phyloP scores from a whole-genome alignment of 2,329 filamentous ascomycete species.

The Albifimbria verrucaria region DNA sequence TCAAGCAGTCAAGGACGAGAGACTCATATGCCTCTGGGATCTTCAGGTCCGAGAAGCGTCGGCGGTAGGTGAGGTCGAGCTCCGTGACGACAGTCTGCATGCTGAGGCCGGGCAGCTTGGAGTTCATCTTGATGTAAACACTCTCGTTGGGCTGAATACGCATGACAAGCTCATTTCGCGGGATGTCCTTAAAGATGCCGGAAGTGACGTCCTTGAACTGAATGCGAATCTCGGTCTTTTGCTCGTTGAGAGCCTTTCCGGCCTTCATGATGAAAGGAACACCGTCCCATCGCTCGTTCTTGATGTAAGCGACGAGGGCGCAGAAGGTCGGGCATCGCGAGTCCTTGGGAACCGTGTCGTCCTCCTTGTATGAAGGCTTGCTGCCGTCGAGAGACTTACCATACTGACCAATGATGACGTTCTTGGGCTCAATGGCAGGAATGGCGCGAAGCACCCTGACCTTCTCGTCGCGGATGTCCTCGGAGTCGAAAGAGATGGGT shows the following conservation, averaged over 20 bases:
- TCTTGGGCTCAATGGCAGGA: constrained; percentile 94
- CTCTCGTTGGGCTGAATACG: constrained; percentile 99
- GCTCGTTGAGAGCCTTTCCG: constrained; percentile 97
- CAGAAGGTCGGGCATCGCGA: constrained; percentile 98
- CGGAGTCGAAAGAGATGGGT: constrained; percentile 94
- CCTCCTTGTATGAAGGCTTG: constrained; percentile 98
- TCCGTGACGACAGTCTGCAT: constrained; percentile 99
- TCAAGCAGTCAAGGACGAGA: constrained; percentile 92
- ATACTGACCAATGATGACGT: constrained; percentile 99
- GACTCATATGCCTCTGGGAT: constrained; percentile 99
- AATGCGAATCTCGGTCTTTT: constrained; percentile 98
- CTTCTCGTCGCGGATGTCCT: constrained; percentile 98
- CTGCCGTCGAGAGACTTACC: constrained; percentile 92
- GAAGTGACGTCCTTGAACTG: constrained; percentile 99
- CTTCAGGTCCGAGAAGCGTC: constrained; percentile 98
- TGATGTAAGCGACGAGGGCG: constrained; percentile 95
- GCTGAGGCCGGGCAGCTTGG: constrained; percentile 93
- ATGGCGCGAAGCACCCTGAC: constrained; percentile 93
- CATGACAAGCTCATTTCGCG: constrained; percentile 97
- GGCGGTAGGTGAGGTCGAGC: constrained; percentile 95
- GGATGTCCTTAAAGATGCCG: constrained; percentile 99
- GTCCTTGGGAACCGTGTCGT: constrained; percentile 95
- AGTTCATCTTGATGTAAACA: constrained; percentile 99
- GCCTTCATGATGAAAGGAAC: constrained; percentile 99
- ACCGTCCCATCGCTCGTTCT: constrained; percentile 99